Conservation (phyloP, 1,139 yeast genomes). For the Geotrichum phurueaensis region DNA sequence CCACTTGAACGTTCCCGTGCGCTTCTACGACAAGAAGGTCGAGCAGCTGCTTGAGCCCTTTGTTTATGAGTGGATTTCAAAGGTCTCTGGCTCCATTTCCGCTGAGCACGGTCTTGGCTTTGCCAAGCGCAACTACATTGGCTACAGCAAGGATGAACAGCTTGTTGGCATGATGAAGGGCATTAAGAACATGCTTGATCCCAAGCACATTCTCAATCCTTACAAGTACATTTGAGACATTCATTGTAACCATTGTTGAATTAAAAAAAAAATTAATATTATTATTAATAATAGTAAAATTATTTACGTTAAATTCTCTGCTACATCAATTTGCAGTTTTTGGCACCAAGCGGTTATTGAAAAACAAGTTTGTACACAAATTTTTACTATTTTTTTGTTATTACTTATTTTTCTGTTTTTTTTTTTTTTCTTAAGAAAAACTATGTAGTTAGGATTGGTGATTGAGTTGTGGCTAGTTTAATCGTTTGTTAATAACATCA, state of each 20-base stretch:
- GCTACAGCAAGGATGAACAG: slow-evolving; percentile 67
- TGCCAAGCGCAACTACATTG: slow-evolving; percentile 85
- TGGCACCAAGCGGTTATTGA: background rate
- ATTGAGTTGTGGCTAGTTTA: background rate
- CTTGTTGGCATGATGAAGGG: slow-evolving; percentile 71
- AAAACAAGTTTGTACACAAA: background rate
- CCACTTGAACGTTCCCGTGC: slow-evolving; percentile 86
- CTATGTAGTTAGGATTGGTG: background rate
- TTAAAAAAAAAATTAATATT: no score
- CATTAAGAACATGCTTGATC: slow-evolving; percentile 76
- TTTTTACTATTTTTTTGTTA: background rate
- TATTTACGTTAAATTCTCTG: background rate
- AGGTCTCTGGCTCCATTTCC: slow-evolving; percentile 76
- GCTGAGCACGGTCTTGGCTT: slow-evolving; percentile 98
- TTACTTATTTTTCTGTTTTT: background rate
- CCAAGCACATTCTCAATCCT: slow-evolving; percentile 85
- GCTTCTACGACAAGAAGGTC: slow-evolving; percentile 68
- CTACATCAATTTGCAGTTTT: background rate
- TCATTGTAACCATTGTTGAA: background rate
- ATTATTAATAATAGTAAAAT: no score
- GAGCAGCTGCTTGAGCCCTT: slow-evolving; percentile 83
- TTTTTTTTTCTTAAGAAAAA: background rate
- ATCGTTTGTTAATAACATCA: slow-evolving; percentile 8
- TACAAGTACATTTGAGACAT: slow-evolving; percentile 56
- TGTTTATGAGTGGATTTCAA: slow-evolving; percentile 83